A percentile compares a stretch with the other conserved stretches of the same genome.
Evolutionary conservation across 106 monocot genomes (phyloP).

Genomic region (Dioscorea alata): DNA sequence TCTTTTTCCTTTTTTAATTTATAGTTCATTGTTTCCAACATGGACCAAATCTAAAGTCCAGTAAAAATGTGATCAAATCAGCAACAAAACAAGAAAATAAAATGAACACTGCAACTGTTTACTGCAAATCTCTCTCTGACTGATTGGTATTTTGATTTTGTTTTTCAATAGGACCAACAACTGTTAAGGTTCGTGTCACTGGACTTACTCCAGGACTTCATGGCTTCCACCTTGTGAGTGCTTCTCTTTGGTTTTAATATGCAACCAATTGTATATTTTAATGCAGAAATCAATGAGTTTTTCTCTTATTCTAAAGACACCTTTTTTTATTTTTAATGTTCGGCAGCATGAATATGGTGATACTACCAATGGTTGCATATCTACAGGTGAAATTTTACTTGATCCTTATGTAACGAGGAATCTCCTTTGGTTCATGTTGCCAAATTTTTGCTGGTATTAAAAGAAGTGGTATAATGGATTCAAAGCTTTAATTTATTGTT

Average conservation of each 20-base stretch:
- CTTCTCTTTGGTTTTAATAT: background rate
- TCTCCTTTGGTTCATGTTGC: too few species aligned
- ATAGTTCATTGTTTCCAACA: background rate
- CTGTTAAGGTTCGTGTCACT: slow-evolving; percentile 44
- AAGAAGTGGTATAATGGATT: too few species aligned
- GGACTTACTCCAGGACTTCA: slow-evolving; percentile 68
- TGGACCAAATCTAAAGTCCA: too few species aligned
- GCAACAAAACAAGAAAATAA: too few species aligned
- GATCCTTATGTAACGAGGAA: background rate
- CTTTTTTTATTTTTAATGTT: background rate
- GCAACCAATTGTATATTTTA: background rate
- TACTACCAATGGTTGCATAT: slow-evolving; percentile 80
- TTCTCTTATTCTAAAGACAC: background rate
- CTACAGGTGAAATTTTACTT: slow-evolving; percentile 39
- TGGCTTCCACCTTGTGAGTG: slow-evolving; percentile 64
- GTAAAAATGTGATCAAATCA: too few species aligned
- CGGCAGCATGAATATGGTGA: slow-evolving; percentile 71
- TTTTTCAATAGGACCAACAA: slow-evolving; percentile 48
- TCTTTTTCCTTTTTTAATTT: background rate
- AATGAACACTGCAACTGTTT: background rate
- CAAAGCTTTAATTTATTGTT: too few species aligned
- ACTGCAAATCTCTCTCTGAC: background rate
- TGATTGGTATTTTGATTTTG: background rate
- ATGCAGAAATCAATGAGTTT: background rate
- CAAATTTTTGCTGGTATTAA: too few species aligned